phyloP scores from a whole-genome alignment of 176 grass and related monocot genomes.

The Lolium rigidum region DNA sequence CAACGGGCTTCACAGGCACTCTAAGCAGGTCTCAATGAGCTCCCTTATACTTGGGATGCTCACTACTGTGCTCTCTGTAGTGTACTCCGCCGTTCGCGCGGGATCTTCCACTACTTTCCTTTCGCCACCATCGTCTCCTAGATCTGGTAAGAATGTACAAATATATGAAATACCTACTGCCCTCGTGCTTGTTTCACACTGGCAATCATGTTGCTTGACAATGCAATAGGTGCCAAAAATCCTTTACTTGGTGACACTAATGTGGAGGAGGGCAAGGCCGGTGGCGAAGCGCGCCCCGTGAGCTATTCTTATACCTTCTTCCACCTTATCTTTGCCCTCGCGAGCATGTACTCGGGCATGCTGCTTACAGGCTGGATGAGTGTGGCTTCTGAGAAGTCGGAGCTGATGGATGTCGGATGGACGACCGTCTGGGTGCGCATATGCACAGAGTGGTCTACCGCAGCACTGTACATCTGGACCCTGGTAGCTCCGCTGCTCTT shows the following conservation, averaged over 20 bases:
- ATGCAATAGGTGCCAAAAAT: conserved; percentile 58
- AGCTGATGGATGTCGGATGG: conserved; percentile 97
- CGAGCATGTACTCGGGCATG: conserved; percentile 98
- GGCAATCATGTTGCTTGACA: conserved; percentile 9
- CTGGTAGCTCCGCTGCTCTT: conserved; percentile 79
- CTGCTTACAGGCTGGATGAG: conserved; percentile 92
- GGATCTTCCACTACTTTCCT: conserved; percentile 96
- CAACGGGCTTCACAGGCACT: conserved; percentile 87
- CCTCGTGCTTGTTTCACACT: conserved; percentile 1
- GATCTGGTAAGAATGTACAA: conserved; percentile 55
- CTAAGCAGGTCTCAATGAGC: conserved; percentile 82
- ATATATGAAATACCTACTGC: neutral
- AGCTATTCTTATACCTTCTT: conserved; percentile 97
- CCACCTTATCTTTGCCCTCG: conserved; percentile 93
- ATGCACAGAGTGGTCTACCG: conserved; percentile 86
- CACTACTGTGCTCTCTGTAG: conserved; percentile 93
- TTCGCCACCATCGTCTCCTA: conserved; percentile 84
- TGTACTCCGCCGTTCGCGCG: conserved; percentile 91
- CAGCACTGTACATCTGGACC: conserved; percentile 79
- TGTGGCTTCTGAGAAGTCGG: conserved; percentile 67
- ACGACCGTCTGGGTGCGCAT: conserved; percentile 95
- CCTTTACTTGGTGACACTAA: conserved; percentile 57
- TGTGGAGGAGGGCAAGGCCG: conserved; percentile 63
- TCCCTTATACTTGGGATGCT: conserved; percentile 89
- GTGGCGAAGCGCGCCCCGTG: conserved; percentile 55